Base-by-base conservation (phyloP, 108 stramenopile genomes). In the Schizochytrium sp. region DNA sequence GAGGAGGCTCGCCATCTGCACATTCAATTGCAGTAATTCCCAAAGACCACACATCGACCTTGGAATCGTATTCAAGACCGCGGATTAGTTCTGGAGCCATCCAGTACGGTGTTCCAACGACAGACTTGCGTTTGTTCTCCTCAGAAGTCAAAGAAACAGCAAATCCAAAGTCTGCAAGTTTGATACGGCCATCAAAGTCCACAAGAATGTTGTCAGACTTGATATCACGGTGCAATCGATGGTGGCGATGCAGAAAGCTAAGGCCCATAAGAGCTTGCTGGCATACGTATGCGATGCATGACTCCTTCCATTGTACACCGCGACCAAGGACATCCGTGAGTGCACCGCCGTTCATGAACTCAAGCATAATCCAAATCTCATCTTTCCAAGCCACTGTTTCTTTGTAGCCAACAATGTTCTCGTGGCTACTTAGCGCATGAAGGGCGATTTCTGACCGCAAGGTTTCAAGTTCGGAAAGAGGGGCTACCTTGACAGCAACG, bases 151-250 rank as follows among this genome's bases (percentile, higher is more conserved):
- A 87, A 15, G 64, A 90, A 4, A 91, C 91, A 3, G 95, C 95
- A 59, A 95, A 95, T 8, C 95, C 95, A 76, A 95, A 95, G 92
- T 95, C 95, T n/a, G 95, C 95, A 0, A 95, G 88, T 72, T 95
- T 95, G 10, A 94, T 92, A 2, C 88, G 60, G 46, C 72, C 50
- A 61, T 93, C 73, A 8, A 91, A 56, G 58, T 91, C 89, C 45
- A 94, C 89, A 61, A 95, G 90, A 10, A 95, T 92, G 90, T 95
- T 95, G 72, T 95, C 95, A 61, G 69, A 87, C 92, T 95, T 95
- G 88, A 95, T 93, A 87, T 95, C 95, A 3, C 95, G 90, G 92
- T 95, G 95, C 57, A 95, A 57, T 38, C 93, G 92, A 50, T 93
- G 90, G 57, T 91, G 57, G 42, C 90, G 72, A 72, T 95, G 95